Percentiles rank a stretch among this genome's conserved stretches.
These are phyloP conservation scores for Coprinopsis sp. DNA, from an alignment of 768 basidiomycete species.

Conservation along the genomic window DNA sequence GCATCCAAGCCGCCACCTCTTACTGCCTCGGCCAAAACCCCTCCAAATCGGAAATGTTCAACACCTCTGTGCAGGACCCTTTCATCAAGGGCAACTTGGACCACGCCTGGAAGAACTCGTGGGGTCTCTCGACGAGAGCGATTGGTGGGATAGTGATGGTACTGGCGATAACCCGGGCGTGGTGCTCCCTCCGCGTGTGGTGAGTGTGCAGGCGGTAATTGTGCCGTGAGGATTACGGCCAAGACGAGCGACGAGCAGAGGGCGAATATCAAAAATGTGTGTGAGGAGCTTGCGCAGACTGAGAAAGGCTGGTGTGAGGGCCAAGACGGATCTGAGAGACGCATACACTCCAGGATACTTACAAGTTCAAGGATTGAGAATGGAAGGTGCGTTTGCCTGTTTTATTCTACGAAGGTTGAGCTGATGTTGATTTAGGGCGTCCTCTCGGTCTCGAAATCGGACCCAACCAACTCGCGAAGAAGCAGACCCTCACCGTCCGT, in stretches of 20 bases:
- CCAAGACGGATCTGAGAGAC: slow-evolving; percentile 88
- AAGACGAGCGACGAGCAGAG: slow-evolving; percentile 70
- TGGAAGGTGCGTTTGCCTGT: slow-evolving; percentile 63
- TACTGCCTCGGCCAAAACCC: slow-evolving; percentile 99
- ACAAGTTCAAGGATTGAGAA: slow-evolving; percentile 99
- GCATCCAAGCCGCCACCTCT: slow-evolving; percentile 96
- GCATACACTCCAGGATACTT: no score
- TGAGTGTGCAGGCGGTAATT: slow-evolving; percentile 84
- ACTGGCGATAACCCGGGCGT: slow-evolving; percentile 95
- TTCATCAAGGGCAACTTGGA: slow-evolving; percentile 61
- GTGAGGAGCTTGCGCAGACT: slow-evolving; percentile 76
- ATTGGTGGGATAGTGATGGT: slow-evolving; percentile 99
- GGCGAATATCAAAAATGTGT: slow-evolving; percentile 67
- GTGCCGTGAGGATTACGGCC: slow-evolving; percentile 91
- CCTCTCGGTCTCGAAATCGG: slow-evolving; percentile 96
- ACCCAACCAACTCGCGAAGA: slow-evolving; percentile 82
- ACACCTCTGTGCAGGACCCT: slow-evolving; percentile 95
- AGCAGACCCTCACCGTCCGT: slow-evolving; percentile 79
- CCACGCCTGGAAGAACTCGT: slow-evolving; percentile 97
- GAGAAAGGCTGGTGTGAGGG: slow-evolving; percentile 68
- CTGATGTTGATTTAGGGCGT: slow-evolving; percentile 62
- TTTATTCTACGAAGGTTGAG: background rate
- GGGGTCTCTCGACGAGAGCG: slow-evolving; percentile 94
- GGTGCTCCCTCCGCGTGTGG: slow-evolving; percentile 95
- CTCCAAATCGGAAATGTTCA: slow-evolving; percentile 93